Evolutionary conservation across 2,329 filamentous ascomycete species (phyloP).

Genomic region (Fusarium chaquense): DNA sequence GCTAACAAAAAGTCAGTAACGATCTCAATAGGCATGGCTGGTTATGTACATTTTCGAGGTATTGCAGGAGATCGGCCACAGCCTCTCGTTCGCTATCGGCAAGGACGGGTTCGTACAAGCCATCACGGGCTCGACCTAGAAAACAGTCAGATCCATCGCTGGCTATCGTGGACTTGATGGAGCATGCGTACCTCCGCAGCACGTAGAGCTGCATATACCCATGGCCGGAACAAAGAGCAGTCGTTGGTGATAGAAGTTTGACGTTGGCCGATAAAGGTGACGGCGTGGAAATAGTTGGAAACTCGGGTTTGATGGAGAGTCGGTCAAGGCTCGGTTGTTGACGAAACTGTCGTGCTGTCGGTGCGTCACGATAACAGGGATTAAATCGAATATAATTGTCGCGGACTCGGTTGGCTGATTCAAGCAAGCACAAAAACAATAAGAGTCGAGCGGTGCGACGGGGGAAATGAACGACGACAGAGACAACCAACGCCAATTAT

Average conservation of each 20-base stretch:
- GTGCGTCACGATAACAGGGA: conserved; percentile 45
- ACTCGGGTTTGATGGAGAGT: conserved; percentile 27
- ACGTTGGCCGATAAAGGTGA: conserved; percentile 22
- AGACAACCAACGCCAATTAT: conserved; percentile 32
- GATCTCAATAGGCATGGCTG: background rate
- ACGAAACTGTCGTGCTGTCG: conserved; percentile 31
- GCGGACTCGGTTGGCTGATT: conserved; percentile 29
- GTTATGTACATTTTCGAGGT: conserved; percentile 90
- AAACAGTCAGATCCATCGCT: conserved; percentile 31
- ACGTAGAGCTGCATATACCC: conserved; percentile 71
- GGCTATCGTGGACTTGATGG: conserved; percentile 9
- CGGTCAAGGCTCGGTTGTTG: conserved; percentile 36
- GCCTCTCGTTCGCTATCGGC: conserved; percentile 97
- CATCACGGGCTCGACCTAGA: conserved; percentile 80
- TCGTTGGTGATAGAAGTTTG: conserved; percentile 24
- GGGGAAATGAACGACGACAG: conserved; percentile 16
- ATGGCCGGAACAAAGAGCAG: conserved; percentile 57
- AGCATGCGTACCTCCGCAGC: conserved; percentile 63
- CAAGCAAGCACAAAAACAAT: conserved; percentile 29
- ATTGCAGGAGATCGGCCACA: conserved; percentile 93
- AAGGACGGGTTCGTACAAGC: conserved; percentile 85
- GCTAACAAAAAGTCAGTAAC: conserved; percentile 66
- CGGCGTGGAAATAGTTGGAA: conserved; percentile 17
- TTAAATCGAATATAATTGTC: conserved; percentile 44
- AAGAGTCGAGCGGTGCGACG: conserved; percentile 23